Percentiles rank a stretch among this genome's conserved stretches.
Evolutionary conservation across 176 grass and related monocot species (phyloP).

Genomic region (Bothriochloa decipiens): DNA sequence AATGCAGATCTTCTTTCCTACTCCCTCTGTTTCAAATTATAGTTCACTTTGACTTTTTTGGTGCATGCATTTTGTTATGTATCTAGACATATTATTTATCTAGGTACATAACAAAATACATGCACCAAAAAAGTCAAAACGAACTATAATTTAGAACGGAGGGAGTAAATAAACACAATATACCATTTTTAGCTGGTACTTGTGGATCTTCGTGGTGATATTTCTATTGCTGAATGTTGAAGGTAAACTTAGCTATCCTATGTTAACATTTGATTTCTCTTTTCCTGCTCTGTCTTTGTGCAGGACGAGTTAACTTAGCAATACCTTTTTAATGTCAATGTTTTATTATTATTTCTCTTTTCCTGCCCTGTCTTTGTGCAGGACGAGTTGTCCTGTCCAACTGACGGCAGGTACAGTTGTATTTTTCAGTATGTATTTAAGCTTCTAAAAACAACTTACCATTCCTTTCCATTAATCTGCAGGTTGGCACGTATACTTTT

Average conservation of each 20-base stretch:
- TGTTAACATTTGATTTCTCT: neutral
- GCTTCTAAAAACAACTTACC: slow-evolving; percentile 17
- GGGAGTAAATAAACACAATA: slow-evolving; percentile 23
- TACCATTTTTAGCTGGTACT: slow-evolving; percentile 75
- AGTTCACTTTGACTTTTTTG: no score
- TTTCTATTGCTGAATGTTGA: slow-evolving; percentile 92
- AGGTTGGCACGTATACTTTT: slow-evolving; percentile 99
- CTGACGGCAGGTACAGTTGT: neutral
- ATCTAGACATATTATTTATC: no score
- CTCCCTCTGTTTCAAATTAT: no score
- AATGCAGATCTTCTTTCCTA: neutral
- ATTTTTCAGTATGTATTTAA: slow-evolving; percentile 23
- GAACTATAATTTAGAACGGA: no score
- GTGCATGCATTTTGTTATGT: no score
- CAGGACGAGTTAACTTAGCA: neutral
- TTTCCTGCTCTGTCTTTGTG: neutral
- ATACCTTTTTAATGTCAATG: no score
- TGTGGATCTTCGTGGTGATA: slow-evolving; percentile 91
- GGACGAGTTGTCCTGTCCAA: neutral
- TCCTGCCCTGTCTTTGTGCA: neutral
- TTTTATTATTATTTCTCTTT: slow-evolving; percentile 8
- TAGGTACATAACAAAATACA: no score
- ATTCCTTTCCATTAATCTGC: slow-evolving; percentile 37
- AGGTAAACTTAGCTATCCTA: slow-evolving; percentile 48
- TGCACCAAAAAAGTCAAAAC: no score